These are phyloP conservation scores for Colletotrichum karsti DNA, from an alignment of 2,329 filamentous ascomycete genomes.

Conservation along the genomic window DNA sequence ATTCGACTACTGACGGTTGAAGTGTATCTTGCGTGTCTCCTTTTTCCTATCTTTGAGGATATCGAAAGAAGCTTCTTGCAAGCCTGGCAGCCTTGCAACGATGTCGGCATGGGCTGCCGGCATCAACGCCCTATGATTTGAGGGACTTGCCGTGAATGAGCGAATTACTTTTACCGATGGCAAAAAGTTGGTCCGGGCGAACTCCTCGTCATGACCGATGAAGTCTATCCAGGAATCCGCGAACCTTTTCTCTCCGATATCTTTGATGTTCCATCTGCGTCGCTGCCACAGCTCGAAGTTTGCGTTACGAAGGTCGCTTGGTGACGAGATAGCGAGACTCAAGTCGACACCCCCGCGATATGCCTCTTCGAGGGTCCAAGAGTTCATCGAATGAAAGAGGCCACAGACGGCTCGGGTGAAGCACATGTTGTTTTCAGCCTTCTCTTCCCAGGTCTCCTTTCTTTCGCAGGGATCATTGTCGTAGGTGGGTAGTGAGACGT, in stretches of 20 bases:
- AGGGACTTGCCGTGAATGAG: conserved; percentile 27
- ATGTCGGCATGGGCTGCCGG: conserved; percentile 33
- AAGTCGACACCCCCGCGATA: conserved; percentile 28
- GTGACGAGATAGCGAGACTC: conserved; percentile 27
- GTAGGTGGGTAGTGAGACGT: conserved; percentile 34
- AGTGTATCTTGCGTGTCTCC: conserved; percentile 25
- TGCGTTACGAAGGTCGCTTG: conserved; percentile 32
- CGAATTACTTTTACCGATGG: conserved; percentile 31
- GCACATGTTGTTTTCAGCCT: conserved; percentile 35
- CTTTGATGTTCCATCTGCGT: conserved; percentile 29
- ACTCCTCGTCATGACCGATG: conserved; percentile 29
- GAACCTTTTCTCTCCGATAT: conserved; percentile 34
- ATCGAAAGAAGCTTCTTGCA: conserved; percentile 27
- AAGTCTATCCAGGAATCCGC: conserved; percentile 30
- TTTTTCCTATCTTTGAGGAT: conserved; percentile 27
- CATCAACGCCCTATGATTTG: conserved; percentile 30
- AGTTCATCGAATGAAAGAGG: conserved; percentile 33
- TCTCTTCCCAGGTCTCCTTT: conserved; percentile 35
- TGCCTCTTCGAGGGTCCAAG: conserved; percentile 30
- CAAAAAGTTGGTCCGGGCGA: conserved; percentile 20
- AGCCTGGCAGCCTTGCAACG: conserved; percentile 27
- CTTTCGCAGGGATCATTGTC: conserved; percentile 28
- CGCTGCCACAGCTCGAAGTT: conserved; percentile 30
- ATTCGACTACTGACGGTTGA: conserved; percentile 18
- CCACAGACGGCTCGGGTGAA: conserved; percentile 34